These are phyloP conservation scores for Drechmeria coniospora DNA, from an alignment of 2,329 filamentous ascomycete species.

Conservation along the genomic window DNA sequence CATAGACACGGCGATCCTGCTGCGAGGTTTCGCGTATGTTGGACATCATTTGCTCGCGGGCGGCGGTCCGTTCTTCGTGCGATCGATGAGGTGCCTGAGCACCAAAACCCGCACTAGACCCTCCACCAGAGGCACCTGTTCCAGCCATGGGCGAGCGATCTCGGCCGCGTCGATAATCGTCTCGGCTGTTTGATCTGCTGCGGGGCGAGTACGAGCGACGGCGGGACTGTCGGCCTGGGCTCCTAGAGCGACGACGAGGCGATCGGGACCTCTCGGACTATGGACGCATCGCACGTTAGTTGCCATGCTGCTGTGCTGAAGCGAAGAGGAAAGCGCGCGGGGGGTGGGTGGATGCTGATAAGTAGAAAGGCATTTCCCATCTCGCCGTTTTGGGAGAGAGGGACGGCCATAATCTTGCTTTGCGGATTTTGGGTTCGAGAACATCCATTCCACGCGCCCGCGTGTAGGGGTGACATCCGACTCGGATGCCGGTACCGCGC, in stretches of 20 bases:
- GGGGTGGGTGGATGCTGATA: not conserved
- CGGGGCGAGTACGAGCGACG: slow-evolving; percentile 68
- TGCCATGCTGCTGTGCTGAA: not conserved
- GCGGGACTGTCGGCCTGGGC: slow-evolving; percentile 52
- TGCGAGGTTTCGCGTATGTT: slow-evolving; percentile 87
- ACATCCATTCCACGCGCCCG: no score
- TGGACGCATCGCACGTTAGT: slow-evolving; percentile 13
- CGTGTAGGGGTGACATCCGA: no score
- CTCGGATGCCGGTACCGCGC: no score
- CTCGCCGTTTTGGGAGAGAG: no score
- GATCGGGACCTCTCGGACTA: slow-evolving; percentile 78
- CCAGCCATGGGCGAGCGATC: slow-evolving; percentile 77
- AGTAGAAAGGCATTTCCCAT: no score
- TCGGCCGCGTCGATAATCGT: slow-evolving; percentile 60
- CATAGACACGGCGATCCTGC: slow-evolving; percentile 98
- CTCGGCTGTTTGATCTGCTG: slow-evolving; percentile 59
- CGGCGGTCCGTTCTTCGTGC: slow-evolving; percentile 67
- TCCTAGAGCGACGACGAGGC: slow-evolving; percentile 70
- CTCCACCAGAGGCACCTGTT: slow-evolving; percentile 53
- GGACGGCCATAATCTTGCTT: no score
- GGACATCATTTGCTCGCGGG: slow-evolving; percentile 93
- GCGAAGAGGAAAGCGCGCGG: not conserved
- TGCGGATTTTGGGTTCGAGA: no score
- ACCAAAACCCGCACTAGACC: slow-evolving; percentile 51
- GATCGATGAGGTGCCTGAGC: slow-evolving; percentile 49